Evolutionary conservation across 306 rosid genomes (phyloP).

Genomic region (Carpinus fangiana): DNA sequence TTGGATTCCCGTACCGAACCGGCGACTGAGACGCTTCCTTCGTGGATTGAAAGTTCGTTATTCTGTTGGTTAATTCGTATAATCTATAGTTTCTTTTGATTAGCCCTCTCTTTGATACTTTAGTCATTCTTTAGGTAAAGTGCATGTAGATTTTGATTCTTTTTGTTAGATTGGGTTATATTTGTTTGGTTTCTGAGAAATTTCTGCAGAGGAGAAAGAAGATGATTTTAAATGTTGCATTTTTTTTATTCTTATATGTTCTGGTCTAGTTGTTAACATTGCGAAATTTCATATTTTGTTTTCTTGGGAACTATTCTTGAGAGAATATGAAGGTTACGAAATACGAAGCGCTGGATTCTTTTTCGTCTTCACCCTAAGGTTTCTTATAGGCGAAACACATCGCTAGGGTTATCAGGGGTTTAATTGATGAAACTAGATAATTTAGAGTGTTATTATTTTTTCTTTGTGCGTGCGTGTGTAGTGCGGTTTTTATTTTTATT

Average conservation of each 20-base stretch:
- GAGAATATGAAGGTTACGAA: no score
- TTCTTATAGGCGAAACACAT: no score
- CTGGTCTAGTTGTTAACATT: constrained; percentile 8
- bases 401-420: no score
- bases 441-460: background rate
- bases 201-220: background rate
- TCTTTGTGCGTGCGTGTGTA: background rate
- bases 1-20: constrained; percentile 11
- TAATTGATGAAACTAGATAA: background rate
- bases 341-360: no score
- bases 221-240: constrained; percentile 20
- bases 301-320: no score
- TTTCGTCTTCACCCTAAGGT: no score
- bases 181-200: constrained; percentile 1
- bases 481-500: background rate
- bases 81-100: background rate
- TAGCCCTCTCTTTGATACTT: background rate
- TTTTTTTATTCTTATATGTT: background rate
- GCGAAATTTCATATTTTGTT: constrained; percentile 14
- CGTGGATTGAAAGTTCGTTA: constrained; percentile 44
- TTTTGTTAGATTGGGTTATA: background rate
- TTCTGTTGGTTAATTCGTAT: constrained; percentile 21
- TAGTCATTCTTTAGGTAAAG: constrained; percentile 34
- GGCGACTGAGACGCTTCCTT: constrained; percentile 17
- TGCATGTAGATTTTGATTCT: constrained; percentile 6